These are phyloP conservation scores for Dictyophora rubrovolvata DNA, from an alignment of 768 basidiomycete species.

Conservation along the genomic window DNA sequence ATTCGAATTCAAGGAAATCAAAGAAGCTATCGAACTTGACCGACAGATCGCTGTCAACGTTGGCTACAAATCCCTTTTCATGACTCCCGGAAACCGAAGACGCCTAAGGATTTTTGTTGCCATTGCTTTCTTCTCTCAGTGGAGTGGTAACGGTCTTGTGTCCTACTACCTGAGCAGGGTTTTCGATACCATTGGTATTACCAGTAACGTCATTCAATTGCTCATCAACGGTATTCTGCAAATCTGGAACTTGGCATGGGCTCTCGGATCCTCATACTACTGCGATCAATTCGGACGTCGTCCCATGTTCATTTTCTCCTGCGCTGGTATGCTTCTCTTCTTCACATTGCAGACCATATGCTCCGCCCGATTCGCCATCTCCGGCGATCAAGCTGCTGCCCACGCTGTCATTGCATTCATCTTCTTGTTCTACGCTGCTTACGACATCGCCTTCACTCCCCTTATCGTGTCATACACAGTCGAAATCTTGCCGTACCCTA, in stretches of 20 bases:
- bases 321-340: conserved; percentile 17
- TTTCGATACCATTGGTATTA: conserved; percentile 32
- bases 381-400: conserved; percentile 29
- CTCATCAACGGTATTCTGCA: conserved; percentile 82
- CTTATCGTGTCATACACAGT: conserved; percentile 81
- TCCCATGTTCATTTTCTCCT: conserved; percentile 39
- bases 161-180: conserved; percentile 76
- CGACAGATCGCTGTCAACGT: conserved; percentile 44
- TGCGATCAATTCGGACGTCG: conserved; percentile 63
- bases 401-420: conserved; percentile 76
- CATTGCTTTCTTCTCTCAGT: conserved; percentile 76
- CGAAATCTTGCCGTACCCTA: conserved; percentile 74
- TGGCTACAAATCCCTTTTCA: conserved; percentile 60
- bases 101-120: conserved; percentile 71
- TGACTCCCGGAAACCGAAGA: conserved; percentile 59
- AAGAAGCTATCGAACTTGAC: conserved; percentile 63
- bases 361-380: conserved; percentile 44
- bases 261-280: conserved; percentile 43
- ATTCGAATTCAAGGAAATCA: conserved; percentile 76
- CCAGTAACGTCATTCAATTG: conserved; percentile 33
- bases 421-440: conserved; percentile 71
- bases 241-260: conserved; percentile 69
- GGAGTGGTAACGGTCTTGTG: conserved; percentile 77
- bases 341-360: conserved; percentile 50
- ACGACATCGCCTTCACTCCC: conserved; percentile 78